These are phyloP conservation scores for Gossypium rotundifolium DNA, from an alignment of 345 rosid species.

Conservation along the genomic window DNA sequence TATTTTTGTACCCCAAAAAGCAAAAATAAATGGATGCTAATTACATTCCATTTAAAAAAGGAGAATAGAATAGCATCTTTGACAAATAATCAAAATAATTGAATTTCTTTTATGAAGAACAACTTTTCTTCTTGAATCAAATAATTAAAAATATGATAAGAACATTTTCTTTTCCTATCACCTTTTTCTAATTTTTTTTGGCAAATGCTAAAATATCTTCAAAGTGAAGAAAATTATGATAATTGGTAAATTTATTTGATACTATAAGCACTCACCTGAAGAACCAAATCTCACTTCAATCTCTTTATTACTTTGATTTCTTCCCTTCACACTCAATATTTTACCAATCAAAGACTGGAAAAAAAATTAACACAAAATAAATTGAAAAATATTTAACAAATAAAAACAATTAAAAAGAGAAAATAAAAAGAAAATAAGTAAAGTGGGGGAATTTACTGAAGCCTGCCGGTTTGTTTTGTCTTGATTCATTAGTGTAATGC, in stretches of 20 bases:
- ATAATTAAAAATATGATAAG: neutral
- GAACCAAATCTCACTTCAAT: conserved; percentile 21
- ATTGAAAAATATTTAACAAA: neutral
- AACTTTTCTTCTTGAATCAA: neutral
- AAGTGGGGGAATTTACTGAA: neutral
- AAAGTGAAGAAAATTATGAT: neutral
- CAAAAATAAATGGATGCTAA: neutral
- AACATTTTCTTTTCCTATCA: neutral
- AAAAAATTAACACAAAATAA: neutral
- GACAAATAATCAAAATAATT: neutral
- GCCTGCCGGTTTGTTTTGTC: conserved; percentile 33
- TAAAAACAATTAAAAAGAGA: neutral
- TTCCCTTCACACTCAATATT: conserved; percentile 29
- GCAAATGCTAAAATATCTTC: neutral
- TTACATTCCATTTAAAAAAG: neutral
- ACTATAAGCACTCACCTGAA: conserved; percentile 24
- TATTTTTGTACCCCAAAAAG: neutral
- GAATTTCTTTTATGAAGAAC: neutral
- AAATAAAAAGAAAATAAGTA: neutral
- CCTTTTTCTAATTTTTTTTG: neutral
- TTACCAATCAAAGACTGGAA: conserved; percentile 17
- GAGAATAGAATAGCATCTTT: conserved; percentile 15
- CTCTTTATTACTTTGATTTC: conserved; percentile 22
- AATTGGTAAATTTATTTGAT: neutral
- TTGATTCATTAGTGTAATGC: conserved; percentile 31